Conservation (phyloP, 805 yeast genomes). For the Monosporozyma aerobia region DNA sequence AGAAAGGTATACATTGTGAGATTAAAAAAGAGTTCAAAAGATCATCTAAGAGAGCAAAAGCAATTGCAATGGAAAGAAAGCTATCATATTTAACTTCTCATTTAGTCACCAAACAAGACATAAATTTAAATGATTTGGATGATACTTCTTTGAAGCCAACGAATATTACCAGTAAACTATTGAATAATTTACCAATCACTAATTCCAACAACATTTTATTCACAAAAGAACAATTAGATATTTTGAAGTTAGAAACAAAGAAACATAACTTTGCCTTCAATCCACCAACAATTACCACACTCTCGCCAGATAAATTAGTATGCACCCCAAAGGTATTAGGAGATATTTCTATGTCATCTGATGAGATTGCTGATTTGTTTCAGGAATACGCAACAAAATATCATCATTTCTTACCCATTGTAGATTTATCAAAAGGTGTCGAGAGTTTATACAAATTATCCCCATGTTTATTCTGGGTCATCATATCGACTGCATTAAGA, state of each 20-base stretch:
- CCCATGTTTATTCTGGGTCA: conserved; percentile 89
- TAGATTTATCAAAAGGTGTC: conserved; percentile 73
- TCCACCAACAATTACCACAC: background rate
- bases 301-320: background rate
- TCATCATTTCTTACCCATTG: conserved; percentile 81
- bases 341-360: conserved; percentile 47
- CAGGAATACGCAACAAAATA: conserved; percentile 62
- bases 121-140: background rate
- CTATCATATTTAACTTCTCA: background rate
- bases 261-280: background rate
- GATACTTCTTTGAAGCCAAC: background rate
- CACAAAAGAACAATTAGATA: conserved; percentile 3
- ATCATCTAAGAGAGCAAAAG: conserved; percentile 73
- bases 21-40: conserved; percentile 78
- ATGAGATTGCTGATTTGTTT: conserved; percentile 52
- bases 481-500: conserved; percentile 74
- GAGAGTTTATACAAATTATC: conserved; percentile 71
- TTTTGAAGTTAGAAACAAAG: conserved; percentile 1
- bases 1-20: conserved; percentile 59
- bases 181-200: background rate
- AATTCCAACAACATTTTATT: background rate
- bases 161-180: background rate
- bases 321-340: conserved; percentile 67
- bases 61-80: conserved; percentile 1
- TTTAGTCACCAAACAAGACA: background rate